These are phyloP conservation scores for Gloeophyllum trabeum DNA, from an alignment of 768 basidiomycete genomes.

Conservation along the genomic window DNA sequence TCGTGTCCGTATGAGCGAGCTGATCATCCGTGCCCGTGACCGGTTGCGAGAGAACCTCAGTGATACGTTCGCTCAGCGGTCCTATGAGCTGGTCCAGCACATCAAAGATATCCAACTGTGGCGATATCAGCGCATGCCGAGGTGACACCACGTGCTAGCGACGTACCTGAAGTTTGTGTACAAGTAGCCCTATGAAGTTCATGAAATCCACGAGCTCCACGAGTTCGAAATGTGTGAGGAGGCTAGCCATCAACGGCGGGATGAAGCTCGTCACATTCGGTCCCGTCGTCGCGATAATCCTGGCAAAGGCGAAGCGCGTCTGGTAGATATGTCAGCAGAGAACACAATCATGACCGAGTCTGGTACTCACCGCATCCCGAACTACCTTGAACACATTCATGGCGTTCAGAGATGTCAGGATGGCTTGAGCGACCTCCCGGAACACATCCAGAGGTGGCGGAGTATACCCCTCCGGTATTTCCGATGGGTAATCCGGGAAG, in stretches of 20 bases:
- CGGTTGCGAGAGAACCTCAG: slow-evolving; percentile 68
- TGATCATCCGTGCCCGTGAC: slow-evolving; percentile 82
- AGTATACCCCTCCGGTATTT: slow-evolving; percentile 52
- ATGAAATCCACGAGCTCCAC: slow-evolving; percentile 92
- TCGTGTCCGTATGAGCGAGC: slow-evolving; percentile 67
- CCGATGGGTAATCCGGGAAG: slow-evolving; percentile 82
- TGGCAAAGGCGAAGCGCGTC: slow-evolving; percentile 90
- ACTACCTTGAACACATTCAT: slow-evolving; percentile 84
- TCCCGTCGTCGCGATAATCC: slow-evolving; percentile 84
- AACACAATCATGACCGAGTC: background rate
- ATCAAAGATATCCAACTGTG: slow-evolving; percentile 71
- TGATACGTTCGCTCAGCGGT: slow-evolving; percentile 78
- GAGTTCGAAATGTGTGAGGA: slow-evolving; percentile 88
- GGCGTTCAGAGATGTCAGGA: slow-evolving; percentile 76
- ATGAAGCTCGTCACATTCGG: slow-evolving; percentile 80
- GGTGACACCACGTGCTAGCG: background rate
- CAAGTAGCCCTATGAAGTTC: slow-evolving; percentile 84
- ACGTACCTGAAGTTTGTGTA: slow-evolving; percentile 81
- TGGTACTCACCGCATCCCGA: slow-evolving; percentile 73
- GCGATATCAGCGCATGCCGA: slow-evolving; percentile 2
- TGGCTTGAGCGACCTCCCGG: slow-evolving; percentile 73
- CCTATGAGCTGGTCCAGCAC: slow-evolving; percentile 87
- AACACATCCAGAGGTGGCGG: slow-evolving; percentile 72
- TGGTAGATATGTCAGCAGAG: slow-evolving; percentile 18
- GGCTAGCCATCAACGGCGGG: slow-evolving; percentile 78